Base-by-base conservation (phyloP, 106 monocot species). In the Cymbidium sinense region DNA sequence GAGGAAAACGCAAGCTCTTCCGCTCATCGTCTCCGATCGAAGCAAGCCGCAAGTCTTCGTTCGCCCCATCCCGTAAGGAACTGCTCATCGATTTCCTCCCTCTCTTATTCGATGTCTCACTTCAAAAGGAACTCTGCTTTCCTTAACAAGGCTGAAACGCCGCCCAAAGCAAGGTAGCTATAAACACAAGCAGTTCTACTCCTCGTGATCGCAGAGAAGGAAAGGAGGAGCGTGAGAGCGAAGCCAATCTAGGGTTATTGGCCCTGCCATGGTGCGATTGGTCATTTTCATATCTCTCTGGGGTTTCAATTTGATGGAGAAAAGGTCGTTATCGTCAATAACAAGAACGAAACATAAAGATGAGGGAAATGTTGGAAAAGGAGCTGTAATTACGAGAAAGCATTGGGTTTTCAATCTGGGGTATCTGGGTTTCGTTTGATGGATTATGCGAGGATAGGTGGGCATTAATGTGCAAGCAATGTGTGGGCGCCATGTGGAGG, bases 401-500 rank as follows among this genome's bases (percentile, higher is more conserved):
- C 64, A 5, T 29, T 27, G 64, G 64, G 64, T 27, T 64, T 64
- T 64, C 64, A 27, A 3, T 64, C 64, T 64, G n/a, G 11, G 17
- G 70, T 17, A 70, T 70, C 70, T 27, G 34, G 70, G 13, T 34
- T 31, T 34, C 18, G 34, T 70, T 34, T 70, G n/a, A 70, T 70
- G 70, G 70, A 70, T 2, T 31, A 9, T 70, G 64, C 70, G 70
- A 70, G 34, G 70, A 73, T 34, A 41, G 72, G 72, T n/a, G 72
- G 36, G 31, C 23, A 64, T 74, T 70, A 10, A 34, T 39, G 50
- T 81, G 70, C 70, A 31, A 17, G 51, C 72, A 19, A 58, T 75
- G 34, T 89, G 83, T 50, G 76, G 86, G 20, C 67, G 27, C 13
- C 34, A 70, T 18, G 76, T 47, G 77, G 91, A 86, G 51, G 33